phyloP scores from a whole-genome alignment of 2,329 filamentous ascomycete genomes.

The Didymella glomerata region DNA sequence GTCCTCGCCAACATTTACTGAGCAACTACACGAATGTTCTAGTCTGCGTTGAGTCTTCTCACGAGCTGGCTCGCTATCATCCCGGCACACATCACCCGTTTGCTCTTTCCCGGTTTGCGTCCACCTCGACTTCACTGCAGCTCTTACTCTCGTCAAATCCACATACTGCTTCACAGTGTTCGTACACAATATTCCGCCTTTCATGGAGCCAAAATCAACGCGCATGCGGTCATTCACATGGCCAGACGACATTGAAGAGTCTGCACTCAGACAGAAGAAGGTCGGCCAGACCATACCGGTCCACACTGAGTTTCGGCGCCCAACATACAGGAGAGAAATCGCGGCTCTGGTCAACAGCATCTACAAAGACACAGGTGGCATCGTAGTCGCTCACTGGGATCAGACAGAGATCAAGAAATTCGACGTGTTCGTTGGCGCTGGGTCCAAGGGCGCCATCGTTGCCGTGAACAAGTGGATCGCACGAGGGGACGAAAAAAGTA shows the following conservation, averaged over 20 bases:
- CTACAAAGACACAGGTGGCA: constrained; percentile 32
- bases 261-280: constrained; percentile 7
- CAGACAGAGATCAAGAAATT: constrained; percentile 31
- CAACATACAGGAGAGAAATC: constrained; percentile 25
- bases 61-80: background rate
- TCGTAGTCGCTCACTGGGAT: constrained; percentile 27
- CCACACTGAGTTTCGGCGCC: constrained; percentile 31
- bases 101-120: background rate
- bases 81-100: background rate
- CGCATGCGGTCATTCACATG: constrained; percentile 2
- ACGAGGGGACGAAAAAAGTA: constrained; percentile 29
- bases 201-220: too few relatives aligned
- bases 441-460: constrained; percentile 30
- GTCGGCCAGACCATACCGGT: constrained; percentile 25
- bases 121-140: constrained; percentile 9
- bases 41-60: background rate
- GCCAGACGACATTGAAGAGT: constrained; percentile 12
- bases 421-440: constrained; percentile 33
- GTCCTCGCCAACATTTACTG: background rate
- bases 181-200: too few relatives aligned
- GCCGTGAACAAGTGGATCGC: constrained; percentile 44
- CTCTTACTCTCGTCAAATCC: background rate
- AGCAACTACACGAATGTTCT: background rate
- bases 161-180: background rate
- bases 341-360: constrained; percentile 25